Percentiles rank a stretch among this genome's conserved stretches.
These are phyloP conservation scores for Cladophialophora yegresii DNA, from an alignment of 2,329 filamentous ascomycete genomes.

Conservation along the genomic window DNA sequence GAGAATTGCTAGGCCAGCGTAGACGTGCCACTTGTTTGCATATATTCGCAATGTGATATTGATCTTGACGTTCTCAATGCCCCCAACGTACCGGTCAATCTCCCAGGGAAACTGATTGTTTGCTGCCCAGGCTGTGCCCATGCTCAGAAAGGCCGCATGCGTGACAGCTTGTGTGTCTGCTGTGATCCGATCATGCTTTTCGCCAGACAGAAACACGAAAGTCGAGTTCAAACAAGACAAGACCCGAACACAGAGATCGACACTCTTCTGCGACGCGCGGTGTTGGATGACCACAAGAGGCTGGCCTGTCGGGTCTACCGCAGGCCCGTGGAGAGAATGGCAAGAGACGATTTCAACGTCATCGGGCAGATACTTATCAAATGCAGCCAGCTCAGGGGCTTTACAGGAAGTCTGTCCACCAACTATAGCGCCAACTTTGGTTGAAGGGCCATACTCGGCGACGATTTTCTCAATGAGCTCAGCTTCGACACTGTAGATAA, in stretches of 20 bases:
- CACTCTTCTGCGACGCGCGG: constrained; percentile 74
- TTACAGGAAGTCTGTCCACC: constrained; percentile 98
- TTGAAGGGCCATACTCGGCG: constrained; percentile 85
- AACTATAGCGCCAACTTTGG: constrained; percentile 91
- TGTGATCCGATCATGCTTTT: constrained; percentile 92
- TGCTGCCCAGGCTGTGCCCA: constrained; percentile 97
- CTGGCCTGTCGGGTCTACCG: constrained; percentile 83
- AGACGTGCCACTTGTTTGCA: constrained; percentile 98
- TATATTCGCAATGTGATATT: constrained; percentile 98
- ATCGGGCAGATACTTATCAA: constrained; percentile 80
- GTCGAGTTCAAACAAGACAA: constrained; percentile 82
- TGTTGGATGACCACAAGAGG: constrained; percentile 92
- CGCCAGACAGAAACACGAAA: constrained; percentile 81
- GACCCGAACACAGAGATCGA: constrained; percentile 76
- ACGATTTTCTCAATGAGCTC: constrained; percentile 86
- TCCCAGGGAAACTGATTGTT: constrained; percentile 98
- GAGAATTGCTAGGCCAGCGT: constrained; percentile 92
- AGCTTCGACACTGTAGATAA: constrained; percentile 98
- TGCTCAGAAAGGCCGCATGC: constrained; percentile 92
- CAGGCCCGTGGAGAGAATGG: constrained; percentile 93
- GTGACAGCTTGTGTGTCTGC: constrained; percentile 98
- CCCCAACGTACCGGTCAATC: constrained; percentile 88
- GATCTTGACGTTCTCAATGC: constrained; percentile 99
- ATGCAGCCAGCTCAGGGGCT: constrained; percentile 89
- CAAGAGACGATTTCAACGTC: constrained; percentile 95